Percentiles rank a stretch among this genome's conserved stretches.
Conservation (phyloP, 2,329 filamentous ascomycete species). For the Curvularia verruculosa region DNA sequence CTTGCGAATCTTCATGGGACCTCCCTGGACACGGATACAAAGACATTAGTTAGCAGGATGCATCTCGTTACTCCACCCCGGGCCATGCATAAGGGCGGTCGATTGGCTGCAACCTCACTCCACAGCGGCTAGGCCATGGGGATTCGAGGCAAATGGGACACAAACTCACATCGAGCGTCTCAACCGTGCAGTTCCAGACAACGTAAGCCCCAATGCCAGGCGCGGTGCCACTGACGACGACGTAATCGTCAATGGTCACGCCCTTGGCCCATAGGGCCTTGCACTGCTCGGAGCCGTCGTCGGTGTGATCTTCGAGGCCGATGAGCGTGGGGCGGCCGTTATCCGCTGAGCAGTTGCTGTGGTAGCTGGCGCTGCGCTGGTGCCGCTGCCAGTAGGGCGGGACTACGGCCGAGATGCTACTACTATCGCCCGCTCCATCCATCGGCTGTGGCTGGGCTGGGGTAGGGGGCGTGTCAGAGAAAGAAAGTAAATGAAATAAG, state of each 20-base stretch:
- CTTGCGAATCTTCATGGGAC: slow-evolving; percentile 65
- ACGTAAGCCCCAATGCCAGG: slow-evolving; percentile 83
- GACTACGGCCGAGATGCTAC: slow-evolving; percentile 43
- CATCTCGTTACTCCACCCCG: slow-evolving; percentile 5
- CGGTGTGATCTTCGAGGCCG: slow-evolving; percentile 68
- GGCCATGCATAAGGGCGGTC: slow-evolving; percentile 2
- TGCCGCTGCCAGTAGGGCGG: slow-evolving; percentile 58
- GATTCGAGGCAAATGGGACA: slow-evolving; percentile 23
- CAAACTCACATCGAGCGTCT: slow-evolving; percentile 76
- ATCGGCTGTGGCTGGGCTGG: slow-evolving; percentile 34
- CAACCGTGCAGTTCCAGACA: slow-evolving; percentile 88
- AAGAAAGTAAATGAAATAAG: slow-evolving; percentile 16
- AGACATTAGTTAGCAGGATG: slow-evolving; percentile 15
- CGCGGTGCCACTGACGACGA: slow-evolving; percentile 63
- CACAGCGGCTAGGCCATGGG: slow-evolving; percentile 20
- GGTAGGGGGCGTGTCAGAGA: slow-evolving; percentile 30
- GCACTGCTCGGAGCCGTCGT: slow-evolving; percentile 62
- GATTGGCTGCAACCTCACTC: slow-evolving; percentile 28
- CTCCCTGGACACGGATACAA: slow-evolving; percentile 55
- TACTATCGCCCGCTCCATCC: slow-evolving; percentile 44
- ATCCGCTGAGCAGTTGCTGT: slow-evolving; percentile 45
- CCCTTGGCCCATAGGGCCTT: slow-evolving; percentile 66
- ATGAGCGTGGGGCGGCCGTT: slow-evolving; percentile 55
- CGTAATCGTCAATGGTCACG: slow-evolving; percentile 67
- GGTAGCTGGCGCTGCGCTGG: slow-evolving; percentile 46